phyloP scores from a whole-genome alignment of 176 grass and related monocot species.

The Elymus sibiricus region DNA sequence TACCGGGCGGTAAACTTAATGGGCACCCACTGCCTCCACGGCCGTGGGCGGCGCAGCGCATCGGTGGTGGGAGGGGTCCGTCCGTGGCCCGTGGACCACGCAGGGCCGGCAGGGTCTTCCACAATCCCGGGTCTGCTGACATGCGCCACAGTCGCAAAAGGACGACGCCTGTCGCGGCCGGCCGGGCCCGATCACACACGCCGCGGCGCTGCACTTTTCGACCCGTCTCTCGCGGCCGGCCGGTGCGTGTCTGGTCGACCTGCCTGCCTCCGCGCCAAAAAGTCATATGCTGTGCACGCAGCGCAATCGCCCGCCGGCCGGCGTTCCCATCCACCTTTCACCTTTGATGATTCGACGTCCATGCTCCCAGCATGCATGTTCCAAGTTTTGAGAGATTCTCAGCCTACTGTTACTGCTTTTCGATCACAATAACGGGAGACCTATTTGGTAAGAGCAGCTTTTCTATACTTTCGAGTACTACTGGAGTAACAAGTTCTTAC shows the following conservation, averaged over 20 bases:
- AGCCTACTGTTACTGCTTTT: neutral
- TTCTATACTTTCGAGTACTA: neutral
- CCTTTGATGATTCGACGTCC: neutral
- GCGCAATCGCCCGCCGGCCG: neutral
- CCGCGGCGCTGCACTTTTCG: conserved; percentile 1
- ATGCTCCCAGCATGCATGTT: neutral
- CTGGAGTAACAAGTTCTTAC: too few species aligned
- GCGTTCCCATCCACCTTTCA: neutral
- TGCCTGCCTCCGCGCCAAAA: neutral
- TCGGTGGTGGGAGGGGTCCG: neutral
- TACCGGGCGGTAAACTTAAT: neutral
- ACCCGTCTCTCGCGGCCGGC: neutral
- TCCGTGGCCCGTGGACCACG: conserved; percentile 9
- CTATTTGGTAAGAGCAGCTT: neutral
- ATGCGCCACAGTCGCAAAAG: conserved; percentile 46
- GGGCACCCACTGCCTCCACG: neutral
- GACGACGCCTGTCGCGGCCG: conserved; percentile 25
- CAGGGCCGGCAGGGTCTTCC: neutral
- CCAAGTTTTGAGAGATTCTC: neutral
- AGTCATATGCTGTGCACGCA: neutral
- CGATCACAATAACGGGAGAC: neutral
- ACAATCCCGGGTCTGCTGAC: conserved; percentile 53
- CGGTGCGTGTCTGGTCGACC: neutral
- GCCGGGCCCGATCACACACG: conserved; percentile 26
- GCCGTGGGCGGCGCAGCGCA: conserved; percentile 8